Conservation (phyloP, 345 rosid genomes). For the Nephelium lappaceum region DNA sequence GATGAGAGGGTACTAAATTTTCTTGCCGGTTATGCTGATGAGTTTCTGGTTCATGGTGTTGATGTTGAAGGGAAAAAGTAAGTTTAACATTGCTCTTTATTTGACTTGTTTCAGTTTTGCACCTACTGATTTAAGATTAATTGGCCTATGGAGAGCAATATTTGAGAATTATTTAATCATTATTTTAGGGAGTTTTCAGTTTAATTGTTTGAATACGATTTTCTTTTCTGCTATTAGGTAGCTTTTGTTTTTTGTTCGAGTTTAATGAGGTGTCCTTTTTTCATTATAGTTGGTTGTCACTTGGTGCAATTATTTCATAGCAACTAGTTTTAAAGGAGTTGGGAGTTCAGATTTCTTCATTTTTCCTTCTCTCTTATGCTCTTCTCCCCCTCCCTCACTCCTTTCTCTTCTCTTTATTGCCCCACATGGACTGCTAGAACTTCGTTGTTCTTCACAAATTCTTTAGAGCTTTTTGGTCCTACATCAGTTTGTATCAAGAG, state of each 20-base stretch:
- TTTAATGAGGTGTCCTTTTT: not conserved
- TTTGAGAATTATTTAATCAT: not conserved
- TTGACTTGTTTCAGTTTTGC: not conserved
- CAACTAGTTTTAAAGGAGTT: too few relatives aligned
- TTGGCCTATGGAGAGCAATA: not conserved
- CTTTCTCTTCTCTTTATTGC: not conserved
- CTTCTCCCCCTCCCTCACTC: not conserved
- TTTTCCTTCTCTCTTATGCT: not conserved
- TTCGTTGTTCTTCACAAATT: not conserved
- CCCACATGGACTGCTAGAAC: not conserved
- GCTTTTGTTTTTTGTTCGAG: not conserved
- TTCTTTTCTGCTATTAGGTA: not conserved
- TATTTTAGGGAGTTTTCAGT: not conserved
- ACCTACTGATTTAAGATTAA: not conserved
- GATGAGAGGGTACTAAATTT: slow-evolving; percentile 65
- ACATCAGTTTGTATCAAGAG: not conserved
- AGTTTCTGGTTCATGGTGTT: slow-evolving; percentile 94
- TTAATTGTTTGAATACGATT: not conserved
- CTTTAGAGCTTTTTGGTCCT: not conserved
- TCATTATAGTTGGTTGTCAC: not conserved
- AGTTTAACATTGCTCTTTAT: slow-evolving; percentile 16
- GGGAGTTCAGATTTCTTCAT: not conserved
- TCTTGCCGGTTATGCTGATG: slow-evolving; percentile 84
- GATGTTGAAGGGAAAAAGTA: slow-evolving; percentile 98
- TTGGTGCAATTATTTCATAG: not conserved